Evolutionary conservation across 495 filamentous ascomycete genomes (phyloP).

Genomic region (Amniculicola lignicola): DNA sequence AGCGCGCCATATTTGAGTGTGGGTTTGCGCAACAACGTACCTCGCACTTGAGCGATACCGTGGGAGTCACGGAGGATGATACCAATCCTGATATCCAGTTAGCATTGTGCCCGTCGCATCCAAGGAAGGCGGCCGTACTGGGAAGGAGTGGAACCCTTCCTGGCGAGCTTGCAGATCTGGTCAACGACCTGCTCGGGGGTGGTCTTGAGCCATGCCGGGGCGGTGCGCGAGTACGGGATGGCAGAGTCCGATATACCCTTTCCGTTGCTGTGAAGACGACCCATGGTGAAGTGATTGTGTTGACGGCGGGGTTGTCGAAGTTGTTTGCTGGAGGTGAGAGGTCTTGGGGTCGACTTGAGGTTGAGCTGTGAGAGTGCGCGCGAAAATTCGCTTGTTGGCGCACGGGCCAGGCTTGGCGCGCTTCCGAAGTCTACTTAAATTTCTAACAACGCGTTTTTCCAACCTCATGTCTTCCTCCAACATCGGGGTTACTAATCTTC

Average conservation of each 20-base stretch:
- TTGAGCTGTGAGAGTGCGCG: slow-evolving; percentile 1
- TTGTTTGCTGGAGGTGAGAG: not conserved
- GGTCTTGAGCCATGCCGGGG: slow-evolving; percentile 90
- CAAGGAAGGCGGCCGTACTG: slow-evolving; percentile 46
- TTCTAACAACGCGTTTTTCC: too few relatives aligned
- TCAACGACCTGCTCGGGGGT: slow-evolving; percentile 89
- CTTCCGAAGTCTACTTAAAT: not conserved
- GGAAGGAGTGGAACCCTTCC: slow-evolving; percentile 93
- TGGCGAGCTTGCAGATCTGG: slow-evolving; percentile 98
- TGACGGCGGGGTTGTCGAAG: slow-evolving; percentile 6
- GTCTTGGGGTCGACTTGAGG: not conserved
- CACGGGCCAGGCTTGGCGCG: not conserved
- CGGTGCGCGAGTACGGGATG: slow-evolving; percentile 90
- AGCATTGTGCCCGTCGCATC: not conserved
- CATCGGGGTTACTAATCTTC: too few relatives aligned
- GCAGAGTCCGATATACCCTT: slow-evolving; percentile 96
- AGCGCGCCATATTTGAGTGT: not conserved
- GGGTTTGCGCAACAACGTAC: slow-evolving; percentile 78
- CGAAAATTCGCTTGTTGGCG: slow-evolving; percentile 5
- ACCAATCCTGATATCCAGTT: slow-evolving; percentile 61
- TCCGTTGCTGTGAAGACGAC: slow-evolving; percentile 98
- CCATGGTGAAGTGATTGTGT: slow-evolving; percentile 61
- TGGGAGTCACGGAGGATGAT: slow-evolving; percentile 95
- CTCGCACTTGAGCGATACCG: slow-evolving; percentile 93
- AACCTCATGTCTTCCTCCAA: too few relatives aligned